Base-by-base conservation (phyloP, 2,329 filamentous ascomycete species). In the Escovopsis weberi region DNA sequence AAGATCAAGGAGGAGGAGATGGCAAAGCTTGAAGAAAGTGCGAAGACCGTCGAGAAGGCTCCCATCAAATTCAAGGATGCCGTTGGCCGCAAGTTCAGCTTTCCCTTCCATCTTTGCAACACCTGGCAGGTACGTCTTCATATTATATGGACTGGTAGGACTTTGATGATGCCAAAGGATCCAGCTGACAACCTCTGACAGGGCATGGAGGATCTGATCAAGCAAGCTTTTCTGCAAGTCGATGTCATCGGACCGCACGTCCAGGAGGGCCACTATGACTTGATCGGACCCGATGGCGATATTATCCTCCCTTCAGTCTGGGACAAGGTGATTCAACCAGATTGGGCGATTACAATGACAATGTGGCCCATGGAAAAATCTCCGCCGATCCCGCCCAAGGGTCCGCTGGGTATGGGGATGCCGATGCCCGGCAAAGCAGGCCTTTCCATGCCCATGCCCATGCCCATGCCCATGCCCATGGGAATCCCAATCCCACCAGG, bases 11-110 rank as follows among this genome's bases (percentile, higher is more conserved):
- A 75, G 40, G 69, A 70, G 6, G 65, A 71, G n/a, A 70, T 67
- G 48, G 67, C 69, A 39, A 67, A 63, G 48, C 50, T 69, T 18
- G 52, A 70, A 33, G 66, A 68, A 33, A 62, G 64, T 15, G 68
- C 69, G 53, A 67, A 69, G 47, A 64, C 60, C 50, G 72, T 72
- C 47, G 74, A 80, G 35, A 83, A 85, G 59, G 69, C 78, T 37
- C 85, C 84, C 2, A 85, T 94, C 59, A 81, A 80, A 51, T 94
- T 94, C 66, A 93, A 93, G 62, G 88, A 95, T 58, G 87, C 87
- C 1, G 78, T 95, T 12, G 85, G 85, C 30, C 75, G 88, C 50
- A 94, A 93, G 60, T 95, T 93, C 59, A 91, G 78, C 62, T 94
- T 95, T 55, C 88, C 88, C 2, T 94, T 81, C 63, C 77, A 88